Percentiles rank a stretch among this genome's conserved stretches.
phyloP scores from a whole-genome alignment of 2,329 filamentous ascomycete species.

The Basipetospora sp. region DNA sequence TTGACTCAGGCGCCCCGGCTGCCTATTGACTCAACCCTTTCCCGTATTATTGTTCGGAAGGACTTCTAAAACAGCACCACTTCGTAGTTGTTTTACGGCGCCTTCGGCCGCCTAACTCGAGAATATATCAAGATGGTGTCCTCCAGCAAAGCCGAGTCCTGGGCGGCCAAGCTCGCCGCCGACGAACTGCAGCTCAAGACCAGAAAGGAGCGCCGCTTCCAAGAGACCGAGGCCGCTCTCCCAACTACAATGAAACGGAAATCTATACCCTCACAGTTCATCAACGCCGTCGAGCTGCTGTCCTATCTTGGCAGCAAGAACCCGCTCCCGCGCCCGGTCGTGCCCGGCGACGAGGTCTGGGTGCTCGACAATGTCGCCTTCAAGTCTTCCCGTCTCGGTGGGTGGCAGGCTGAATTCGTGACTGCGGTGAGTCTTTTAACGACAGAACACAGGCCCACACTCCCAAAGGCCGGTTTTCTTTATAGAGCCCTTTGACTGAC shows the following conservation, averaged over 20 bases:
- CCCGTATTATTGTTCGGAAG: too few species aligned
- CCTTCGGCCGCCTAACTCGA: background rate
- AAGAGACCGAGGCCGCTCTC: slow-evolving; percentile 34
- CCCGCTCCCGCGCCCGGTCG: slow-evolving; percentile 45
- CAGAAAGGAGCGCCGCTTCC: slow-evolving; percentile 32
- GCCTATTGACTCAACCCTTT: too few species aligned
- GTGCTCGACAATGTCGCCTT: slow-evolving; percentile 81
- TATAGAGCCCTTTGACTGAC: too few species aligned
- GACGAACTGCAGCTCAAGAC: slow-evolving; percentile 35
- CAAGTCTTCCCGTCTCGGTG: slow-evolving; percentile 29
- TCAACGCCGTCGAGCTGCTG: slow-evolving; percentile 24
- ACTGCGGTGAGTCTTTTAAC: too few species aligned
- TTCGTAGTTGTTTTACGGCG: too few species aligned
- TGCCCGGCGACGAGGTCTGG: slow-evolving; percentile 63
- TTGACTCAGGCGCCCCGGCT: too few species aligned
- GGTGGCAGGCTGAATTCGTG: slow-evolving; percentile 76
- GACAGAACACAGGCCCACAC: too few species aligned
- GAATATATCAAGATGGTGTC: background rate
- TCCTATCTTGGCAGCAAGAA: slow-evolving; percentile 38
- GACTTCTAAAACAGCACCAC: too few species aligned
- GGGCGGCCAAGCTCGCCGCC: slow-evolving; percentile 11
- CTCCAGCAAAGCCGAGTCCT: slow-evolving; percentile 2
- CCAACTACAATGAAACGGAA: slow-evolving; percentile 14
- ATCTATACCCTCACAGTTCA: slow-evolving; percentile 14
- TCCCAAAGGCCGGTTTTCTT: too few species aligned